Base-by-base conservation (phyloP, 2,329 filamentous ascomycete species). In the Alternaria sp. region DNA sequence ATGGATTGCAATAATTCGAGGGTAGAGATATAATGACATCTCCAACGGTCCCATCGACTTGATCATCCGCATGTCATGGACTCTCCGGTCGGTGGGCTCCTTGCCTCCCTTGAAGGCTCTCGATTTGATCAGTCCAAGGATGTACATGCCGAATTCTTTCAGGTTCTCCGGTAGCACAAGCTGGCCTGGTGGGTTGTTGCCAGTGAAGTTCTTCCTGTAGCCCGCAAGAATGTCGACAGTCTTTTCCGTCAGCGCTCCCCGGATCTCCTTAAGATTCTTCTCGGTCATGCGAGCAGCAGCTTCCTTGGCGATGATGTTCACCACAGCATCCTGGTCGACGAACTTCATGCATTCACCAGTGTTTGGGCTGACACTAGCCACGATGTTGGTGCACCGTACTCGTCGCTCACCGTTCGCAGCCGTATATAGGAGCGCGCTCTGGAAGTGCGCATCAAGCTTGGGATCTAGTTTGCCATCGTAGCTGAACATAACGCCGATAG, bases 391-490 rank as follows among this genome's bases (percentile, higher is more conserved):
- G 80, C 95, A 99, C 60, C 95, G 86, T 49, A 99, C 95, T 54
- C 95, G 87, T 49, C 95, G 89, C 79, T 99, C 89, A 4, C 95
- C 95, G 51, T 87, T 89, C 4, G 93, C 91, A 5, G 94, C 96
- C 1, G 95, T 99, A 81, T 99, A 99, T 2, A 99, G 86, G 3
- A 99, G 83, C 2, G 95, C 95, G 22, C 92, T 93, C 78, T 99
- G 95, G 85, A 99, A 99, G 80, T 99, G 95, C 7, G 94, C 94
- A 78, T 99, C 95, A 22, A 98, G 86, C 80, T 97, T 97, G 5
- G 93, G 84, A 79, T 99, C 95, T n/a, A 99, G 87, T 80, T 98
- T 98, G 61, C 95, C 95, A 75, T 99, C 95, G 78, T 99, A 96
- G 70, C 88, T 91, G 78, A 99, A 99, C 49, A 93, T 90, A 11